Evolutionary conservation across 768 basidiomycete genomes (phyloP).

Genomic region (Mycena floridula): DNA sequence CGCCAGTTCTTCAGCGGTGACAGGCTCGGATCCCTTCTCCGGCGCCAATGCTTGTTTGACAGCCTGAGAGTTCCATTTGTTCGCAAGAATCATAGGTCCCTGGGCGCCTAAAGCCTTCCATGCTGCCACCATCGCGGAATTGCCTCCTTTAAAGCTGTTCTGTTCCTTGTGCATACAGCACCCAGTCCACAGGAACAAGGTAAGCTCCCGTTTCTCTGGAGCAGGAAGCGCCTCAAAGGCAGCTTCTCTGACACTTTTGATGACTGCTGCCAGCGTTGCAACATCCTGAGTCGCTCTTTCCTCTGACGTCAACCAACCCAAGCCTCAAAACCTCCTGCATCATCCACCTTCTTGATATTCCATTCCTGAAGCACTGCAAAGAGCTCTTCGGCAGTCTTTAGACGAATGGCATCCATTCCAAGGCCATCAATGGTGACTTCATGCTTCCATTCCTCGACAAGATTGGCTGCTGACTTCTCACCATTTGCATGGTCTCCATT

Average conservation of each 20-base stretch:
- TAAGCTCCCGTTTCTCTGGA: slow-evolving; percentile 6
- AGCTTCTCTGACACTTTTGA: slow-evolving; percentile 9
- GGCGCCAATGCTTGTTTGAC: slow-evolving; percentile 11
- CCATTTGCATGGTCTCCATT: too few relatives aligned
- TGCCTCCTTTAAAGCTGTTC: slow-evolving; percentile 20
- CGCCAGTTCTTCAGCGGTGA: background rate
- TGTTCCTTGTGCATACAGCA: too few relatives aligned
- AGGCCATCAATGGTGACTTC: slow-evolving; percentile 3
- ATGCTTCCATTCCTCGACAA: slow-evolving; percentile 2
- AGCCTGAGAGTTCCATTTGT: slow-evolving; percentile 17
- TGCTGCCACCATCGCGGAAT: slow-evolving; percentile 8
- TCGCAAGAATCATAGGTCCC: slow-evolving; percentile 13
- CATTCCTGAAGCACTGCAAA: slow-evolving; percentile 2
- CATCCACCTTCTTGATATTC: too few relatives aligned
- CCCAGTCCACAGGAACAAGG: slow-evolving; percentile 18
- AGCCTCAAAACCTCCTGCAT: slow-evolving; percentile 10
- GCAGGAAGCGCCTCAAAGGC: slow-evolving; percentile 10
- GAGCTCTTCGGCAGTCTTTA: background rate
- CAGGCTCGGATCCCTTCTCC: background rate
- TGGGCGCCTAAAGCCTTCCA: slow-evolving; percentile 7
- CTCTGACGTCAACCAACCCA: slow-evolving; percentile 11
- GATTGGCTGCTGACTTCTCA: slow-evolving; percentile 14
- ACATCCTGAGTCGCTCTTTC: slow-evolving; percentile 6
- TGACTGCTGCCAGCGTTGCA: slow-evolving; percentile 1
- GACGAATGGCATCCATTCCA: slow-evolving; percentile 11